These are phyloP conservation scores for Lactarius pseudohatsudake DNA, from an alignment of 768 basidiomycete species.

Conservation along the genomic window DNA sequence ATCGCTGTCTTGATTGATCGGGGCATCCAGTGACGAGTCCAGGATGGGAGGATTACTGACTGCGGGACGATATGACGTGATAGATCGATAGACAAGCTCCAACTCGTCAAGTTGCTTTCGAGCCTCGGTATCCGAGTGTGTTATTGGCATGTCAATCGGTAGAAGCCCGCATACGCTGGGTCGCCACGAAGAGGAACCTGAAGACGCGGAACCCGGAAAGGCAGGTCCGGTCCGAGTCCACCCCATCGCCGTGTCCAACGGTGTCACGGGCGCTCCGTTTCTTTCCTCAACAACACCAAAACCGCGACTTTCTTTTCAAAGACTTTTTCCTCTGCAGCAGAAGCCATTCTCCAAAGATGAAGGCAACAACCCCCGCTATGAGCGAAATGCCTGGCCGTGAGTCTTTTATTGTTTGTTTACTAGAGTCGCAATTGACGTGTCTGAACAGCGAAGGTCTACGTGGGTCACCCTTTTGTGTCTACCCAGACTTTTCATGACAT, in stretches of 20 bases:
- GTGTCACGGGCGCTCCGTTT: conserved; percentile 21
- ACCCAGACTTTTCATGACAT: neutral
- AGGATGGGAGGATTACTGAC: conserved; percentile 38
- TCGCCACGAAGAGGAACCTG: conserved; percentile 6
- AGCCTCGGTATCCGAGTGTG: conserved; percentile 32
- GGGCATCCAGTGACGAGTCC: conserved; percentile 35
- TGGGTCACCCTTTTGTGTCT: conserved; percentile 43
- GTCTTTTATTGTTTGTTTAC: conserved; percentile 35
- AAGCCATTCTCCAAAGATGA: conserved; percentile 21
- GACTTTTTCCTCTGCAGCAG: conserved; percentile 4
- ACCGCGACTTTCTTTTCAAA: conserved; percentile 12
- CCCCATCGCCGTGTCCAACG: neutral
- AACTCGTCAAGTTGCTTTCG: conserved; percentile 32
- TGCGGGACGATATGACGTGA: conserved; percentile 33
- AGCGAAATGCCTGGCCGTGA: conserved; percentile 81
- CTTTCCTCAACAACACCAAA: conserved; percentile 14
- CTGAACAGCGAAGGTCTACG: conserved; percentile 67
- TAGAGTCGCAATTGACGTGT: conserved; percentile 14
- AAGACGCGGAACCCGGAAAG: conserved; percentile 5
- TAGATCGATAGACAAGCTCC: conserved; percentile 31
- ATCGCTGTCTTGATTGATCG: conserved; percentile 22
- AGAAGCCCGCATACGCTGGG: neutral
- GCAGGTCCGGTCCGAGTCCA: conserved; percentile 21
- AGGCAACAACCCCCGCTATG: conserved; percentile 43
- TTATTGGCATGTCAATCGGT: conserved; percentile 10